phyloP scores from a whole-genome alignment of 768 basidiomycete species.

The Trametes villosa region DNA sequence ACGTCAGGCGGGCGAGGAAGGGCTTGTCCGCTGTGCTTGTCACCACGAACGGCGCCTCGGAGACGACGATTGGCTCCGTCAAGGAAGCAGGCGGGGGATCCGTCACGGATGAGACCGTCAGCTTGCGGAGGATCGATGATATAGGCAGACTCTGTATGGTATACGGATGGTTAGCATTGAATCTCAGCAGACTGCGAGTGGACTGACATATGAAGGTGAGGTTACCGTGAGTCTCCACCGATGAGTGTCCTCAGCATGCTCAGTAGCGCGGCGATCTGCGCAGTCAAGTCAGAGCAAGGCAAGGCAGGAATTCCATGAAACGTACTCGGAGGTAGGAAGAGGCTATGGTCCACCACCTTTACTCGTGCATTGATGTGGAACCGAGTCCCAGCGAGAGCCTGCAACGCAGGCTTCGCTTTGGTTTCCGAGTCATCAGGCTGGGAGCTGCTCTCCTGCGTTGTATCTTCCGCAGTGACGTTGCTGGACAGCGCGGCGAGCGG shows the following conservation, averaged over 20 bases:
- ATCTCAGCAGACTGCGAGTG: neutral
- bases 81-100: slow-evolving; percentile 43
- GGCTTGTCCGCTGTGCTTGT: slow-evolving; percentile 48
- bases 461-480: neutral
- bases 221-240: slow-evolving; percentile 51
- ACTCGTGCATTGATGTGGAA: slow-evolving; percentile 53
- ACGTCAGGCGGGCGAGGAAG: slow-evolving; percentile 47
- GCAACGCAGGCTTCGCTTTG: neutral
- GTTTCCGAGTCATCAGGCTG: neutral
- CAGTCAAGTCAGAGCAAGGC: neutral
- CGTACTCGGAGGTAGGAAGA: slow-evolving; percentile 47
- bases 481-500: slow-evolving; percentile 3
- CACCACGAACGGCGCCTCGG: slow-evolving; percentile 45
- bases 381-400: slow-evolving; percentile 36
- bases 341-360: slow-evolving; percentile 47
- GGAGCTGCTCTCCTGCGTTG: neutral
- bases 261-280: slow-evolving; percentile 39
- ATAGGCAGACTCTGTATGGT: slow-evolving; percentile 40
- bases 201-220: slow-evolving; percentile 5
- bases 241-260: slow-evolving; percentile 41
- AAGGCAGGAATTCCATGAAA: neutral
- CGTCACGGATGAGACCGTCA: slow-evolving; percentile 42
- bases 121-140: slow-evolving; percentile 36
- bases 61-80: slow-evolving; percentile 38
- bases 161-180: neutral